Evolutionary conservation across 495 filamentous ascomycete species (phyloP), one percentile per base, ranked within the genome.

Genomic region (Glonium stellatum): DNA sequence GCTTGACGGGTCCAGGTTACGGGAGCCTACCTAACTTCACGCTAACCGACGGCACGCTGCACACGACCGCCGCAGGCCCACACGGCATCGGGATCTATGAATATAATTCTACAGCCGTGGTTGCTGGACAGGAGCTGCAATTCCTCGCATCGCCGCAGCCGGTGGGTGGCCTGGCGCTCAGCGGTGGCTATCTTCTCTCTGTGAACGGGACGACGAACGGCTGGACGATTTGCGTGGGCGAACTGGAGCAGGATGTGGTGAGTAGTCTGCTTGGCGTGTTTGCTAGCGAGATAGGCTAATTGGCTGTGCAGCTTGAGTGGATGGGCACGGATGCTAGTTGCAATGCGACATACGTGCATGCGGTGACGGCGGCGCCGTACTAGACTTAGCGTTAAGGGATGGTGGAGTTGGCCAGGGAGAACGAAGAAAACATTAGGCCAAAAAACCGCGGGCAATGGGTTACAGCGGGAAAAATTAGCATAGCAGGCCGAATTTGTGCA

Each of bases 1-100:
- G 69, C 55, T 55, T 66, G 50, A 67, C 67, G 54, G 64, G 31
- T 18, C 61, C 67, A 27, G 69, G 67, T 42, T 70, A 71, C 58
- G 58, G 58, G 42, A 61, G 52, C 42, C 49, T 70, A 5, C 69
- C 67, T 11, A 57, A 42, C 62, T 71, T 69, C 61, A 70, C 61
- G 34, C 67, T 71, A 57, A 56, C 65, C 15, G 49, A 54, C 42
- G 63, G 62, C 54, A 65, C 56, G n/a, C 58, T 70, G 51, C 57
- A 63, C 42, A 65, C 62, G 11, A 22, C 31, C 0, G 39, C 58
- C n/a, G 35, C 55, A 10, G 65, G 55, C 4, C 61, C 63, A 4
- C 64, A 65, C 50, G 67, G 63, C 19, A 31, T 57, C 5, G 69
- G 62, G 5, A 37, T 22, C 31, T 65, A 50, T 34, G 53, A 54